Conservation (phyloP, 257 asterid species). For the Jacaranda copaia region DNA sequence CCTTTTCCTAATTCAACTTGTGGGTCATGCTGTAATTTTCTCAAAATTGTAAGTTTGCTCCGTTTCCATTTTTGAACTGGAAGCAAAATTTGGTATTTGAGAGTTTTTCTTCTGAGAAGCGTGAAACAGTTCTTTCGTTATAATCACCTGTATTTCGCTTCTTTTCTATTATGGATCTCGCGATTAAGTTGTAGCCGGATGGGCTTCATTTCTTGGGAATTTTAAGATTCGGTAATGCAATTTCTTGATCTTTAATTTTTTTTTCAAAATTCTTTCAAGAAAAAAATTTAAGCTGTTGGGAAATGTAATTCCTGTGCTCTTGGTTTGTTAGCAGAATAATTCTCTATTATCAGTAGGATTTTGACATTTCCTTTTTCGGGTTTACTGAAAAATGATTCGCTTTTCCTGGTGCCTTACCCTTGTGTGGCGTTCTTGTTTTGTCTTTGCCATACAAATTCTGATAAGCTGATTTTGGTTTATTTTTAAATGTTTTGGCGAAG, state of each 20-base stretch:
- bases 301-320: constrained; percentile 19
- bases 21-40: constrained; percentile 24
- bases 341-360: constrained; percentile 19
- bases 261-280: background rate
- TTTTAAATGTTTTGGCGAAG: constrained; percentile 22
- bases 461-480: constrained; percentile 16
- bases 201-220: constrained; percentile 2
- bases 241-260: constrained; percentile 4
- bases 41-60: background rate
- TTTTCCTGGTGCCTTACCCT: background rate
- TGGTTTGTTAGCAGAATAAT: background rate
- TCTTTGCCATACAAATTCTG: background rate
- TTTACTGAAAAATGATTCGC: constrained; percentile 3
- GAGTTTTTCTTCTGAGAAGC: background rate
- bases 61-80: constrained; percentile 34
- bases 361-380: background rate
- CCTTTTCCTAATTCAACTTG: background rate
- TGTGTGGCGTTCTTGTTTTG: background rate
- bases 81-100: constrained; percentile 9
- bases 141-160: constrained; percentile 7
- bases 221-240: constrained; percentile 18
- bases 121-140: background rate
- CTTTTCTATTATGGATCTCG: constrained; percentile 26
- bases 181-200: background rate
- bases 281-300: constrained; percentile 9